Conservation (phyloP, 176 grass and related monocot genomes). For the Cenchrus purpureus region DNA sequence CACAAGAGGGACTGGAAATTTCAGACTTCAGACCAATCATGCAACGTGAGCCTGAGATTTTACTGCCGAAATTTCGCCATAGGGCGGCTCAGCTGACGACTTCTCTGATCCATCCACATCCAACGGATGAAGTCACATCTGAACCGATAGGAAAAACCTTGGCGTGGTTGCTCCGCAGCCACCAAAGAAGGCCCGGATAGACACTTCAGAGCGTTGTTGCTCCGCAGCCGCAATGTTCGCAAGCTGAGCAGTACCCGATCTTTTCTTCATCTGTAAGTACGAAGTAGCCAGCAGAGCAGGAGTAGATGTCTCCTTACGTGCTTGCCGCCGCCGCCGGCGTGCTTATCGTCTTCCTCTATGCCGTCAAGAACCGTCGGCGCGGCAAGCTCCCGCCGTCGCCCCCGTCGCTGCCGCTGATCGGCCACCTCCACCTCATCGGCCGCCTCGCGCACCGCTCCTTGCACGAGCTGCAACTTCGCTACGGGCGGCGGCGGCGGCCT, state of each 20-base stretch:
- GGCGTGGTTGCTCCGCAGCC: neutral
- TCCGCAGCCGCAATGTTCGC: neutral
- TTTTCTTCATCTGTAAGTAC: neutral
- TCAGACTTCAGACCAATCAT: neutral
- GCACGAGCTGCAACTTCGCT: conserved; percentile 34
- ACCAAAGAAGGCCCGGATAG: neutral
- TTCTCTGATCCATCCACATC: neutral
- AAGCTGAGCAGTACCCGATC: neutral
- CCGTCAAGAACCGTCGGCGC: neutral
- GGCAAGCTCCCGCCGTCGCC: conserved; percentile 67
- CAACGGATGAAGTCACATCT: neutral
- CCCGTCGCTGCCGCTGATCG: conserved; percentile 55
- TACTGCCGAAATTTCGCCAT: neutral
- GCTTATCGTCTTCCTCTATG: conserved; percentile 22
- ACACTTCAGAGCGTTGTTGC: neutral
- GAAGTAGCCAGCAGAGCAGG: neutral
- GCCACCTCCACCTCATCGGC: conserved; percentile 61
- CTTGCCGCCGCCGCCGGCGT: conserved; percentile 18
- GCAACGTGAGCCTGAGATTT: neutral
- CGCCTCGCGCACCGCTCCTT: conserved; percentile 56
- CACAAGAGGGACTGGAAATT: neutral
- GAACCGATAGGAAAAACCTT: too few species aligned
- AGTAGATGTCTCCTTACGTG: conserved; percentile 30
- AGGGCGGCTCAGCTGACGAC: neutral
- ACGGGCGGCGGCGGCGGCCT: conserved; percentile 41